phyloP scores from a whole-genome alignment of 2,329 filamentous ascomycete genomes.

The Monilinia vaccinii-corymbosi region DNA sequence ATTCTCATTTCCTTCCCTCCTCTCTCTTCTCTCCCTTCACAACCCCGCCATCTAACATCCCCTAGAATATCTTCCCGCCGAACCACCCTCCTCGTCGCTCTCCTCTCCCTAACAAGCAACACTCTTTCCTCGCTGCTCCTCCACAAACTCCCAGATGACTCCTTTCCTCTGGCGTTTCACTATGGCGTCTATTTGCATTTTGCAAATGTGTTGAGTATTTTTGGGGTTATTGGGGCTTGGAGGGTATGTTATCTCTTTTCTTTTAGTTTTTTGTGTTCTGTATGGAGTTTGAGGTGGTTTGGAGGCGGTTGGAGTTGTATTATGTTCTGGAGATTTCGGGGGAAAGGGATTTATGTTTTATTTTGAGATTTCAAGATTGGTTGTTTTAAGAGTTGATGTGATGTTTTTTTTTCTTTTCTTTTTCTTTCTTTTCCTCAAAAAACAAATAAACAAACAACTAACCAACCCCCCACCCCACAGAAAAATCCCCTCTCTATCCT shows the following conservation, averaged over 20 bases:
- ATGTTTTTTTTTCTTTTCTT: not conserved
- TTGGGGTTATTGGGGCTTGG: slow-evolving; percentile 36
- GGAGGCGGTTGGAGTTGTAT: not conserved
- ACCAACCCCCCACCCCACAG: not conserved
- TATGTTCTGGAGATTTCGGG: not conserved
- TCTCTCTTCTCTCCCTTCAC: not conserved
- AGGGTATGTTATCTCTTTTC: slow-evolving; percentile 28
- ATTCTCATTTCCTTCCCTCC: not conserved
- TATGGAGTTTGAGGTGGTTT: too few relatives aligned
- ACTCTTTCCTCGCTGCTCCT: slow-evolving; percentile 26
- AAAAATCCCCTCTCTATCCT: slow-evolving; percentile 12
- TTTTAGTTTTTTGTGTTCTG: slow-evolving; percentile 20
- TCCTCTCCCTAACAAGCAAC: slow-evolving; percentile 26
- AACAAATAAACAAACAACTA: not conserved
- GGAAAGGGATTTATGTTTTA: too few relatives aligned
- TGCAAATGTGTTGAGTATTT: slow-evolving; percentile 32
- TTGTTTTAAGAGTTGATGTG: not conserved
- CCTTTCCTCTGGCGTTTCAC: slow-evolving; percentile 26
- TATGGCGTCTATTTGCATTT: slow-evolving; percentile 33
- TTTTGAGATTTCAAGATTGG: too few relatives aligned
- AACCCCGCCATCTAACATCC: not conserved
- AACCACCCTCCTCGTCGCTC: slow-evolving; percentile 20
- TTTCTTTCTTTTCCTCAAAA: too few relatives aligned
- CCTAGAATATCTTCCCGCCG: too few relatives aligned
- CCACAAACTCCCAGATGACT: slow-evolving; percentile 28